Base-by-base conservation (phyloP, 441 rosid genomes). In the Pelargonium fulgidum region DNA sequence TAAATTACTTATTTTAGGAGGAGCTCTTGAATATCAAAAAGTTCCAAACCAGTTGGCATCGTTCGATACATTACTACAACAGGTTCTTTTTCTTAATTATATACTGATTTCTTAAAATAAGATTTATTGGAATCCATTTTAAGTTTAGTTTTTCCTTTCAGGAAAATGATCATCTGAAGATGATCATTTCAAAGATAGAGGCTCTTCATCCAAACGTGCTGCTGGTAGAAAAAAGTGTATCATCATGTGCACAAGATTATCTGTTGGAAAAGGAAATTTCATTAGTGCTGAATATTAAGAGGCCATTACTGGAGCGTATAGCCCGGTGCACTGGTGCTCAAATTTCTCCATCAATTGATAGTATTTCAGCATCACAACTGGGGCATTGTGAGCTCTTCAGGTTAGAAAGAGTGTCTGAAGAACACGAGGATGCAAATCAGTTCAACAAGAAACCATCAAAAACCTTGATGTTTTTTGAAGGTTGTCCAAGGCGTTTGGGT, bases 101-200 rank as follows among this genome's bases (percentile, higher is more conserved):
- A 61, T 64, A 65, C 76, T 10, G 14, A 39, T 78, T 56, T 66
- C 45, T 54, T 71, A 65, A 69, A 7, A 24, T 22, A 59, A 29
- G 36, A 29, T 29, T 12, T 41, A 41, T 19, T 10, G 19, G 4
- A 24, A 14, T 67, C 39, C 47, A 68, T 29, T 1, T 71, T 73
- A 12, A 70, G 29, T 81, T 64, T 79, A 48, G 66, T 29, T 62
- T 76, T 66, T 69, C 75, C 78, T 67, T 74, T 64, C 78, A 95
- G 98, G 99, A 95, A 89, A 91, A 88, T 83, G 97, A 95, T 80
- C 96, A 92, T 84, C 69, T 95, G 71, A 95, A 86, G 86, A 92
- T 92, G 98, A 95, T 98, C 54, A 98, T 92, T 68, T 85, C 98
- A 63, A 92, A 89, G 89, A 91, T 95, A 81, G 89, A 83, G 65